These are phyloP conservation scores for Gentiana straminea DNA, from an alignment of 257 asterid genomes.

Conservation along the genomic window DNA sequence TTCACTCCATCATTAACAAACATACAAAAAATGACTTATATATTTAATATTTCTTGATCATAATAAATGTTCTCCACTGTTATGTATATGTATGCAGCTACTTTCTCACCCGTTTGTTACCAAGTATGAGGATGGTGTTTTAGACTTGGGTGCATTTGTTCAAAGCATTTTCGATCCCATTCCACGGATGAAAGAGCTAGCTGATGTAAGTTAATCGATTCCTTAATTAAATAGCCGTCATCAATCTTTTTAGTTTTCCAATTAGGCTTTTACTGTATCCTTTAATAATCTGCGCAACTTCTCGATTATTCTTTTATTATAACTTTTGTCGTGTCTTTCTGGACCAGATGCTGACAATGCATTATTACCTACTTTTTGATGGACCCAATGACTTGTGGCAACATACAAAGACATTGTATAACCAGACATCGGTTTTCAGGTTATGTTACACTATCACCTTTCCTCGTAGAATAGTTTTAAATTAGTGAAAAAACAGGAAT, in stretches of 20 bases:
- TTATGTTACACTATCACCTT: constrained; percentile 11
- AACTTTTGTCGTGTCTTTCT: constrained; percentile 4
- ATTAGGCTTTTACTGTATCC: constrained; percentile 1
- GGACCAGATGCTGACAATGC: constrained; percentile 84
- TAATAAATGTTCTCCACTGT: constrained; percentile 2
- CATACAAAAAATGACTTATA: too few species aligned
- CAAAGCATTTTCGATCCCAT: constrained; percentile 74
- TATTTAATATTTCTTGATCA: background rate
- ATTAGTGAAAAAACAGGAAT: too few species aligned
- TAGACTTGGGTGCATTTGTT: constrained; percentile 78
- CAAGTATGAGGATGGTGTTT: constrained; percentile 45
- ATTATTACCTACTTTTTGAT: constrained; percentile 83
- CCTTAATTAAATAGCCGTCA: background rate
- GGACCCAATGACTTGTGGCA: constrained; percentile 93
- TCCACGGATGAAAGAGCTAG: constrained; percentile 86
- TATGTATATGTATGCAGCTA: constrained; percentile 37
- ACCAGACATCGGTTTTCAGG: constrained; percentile 65
- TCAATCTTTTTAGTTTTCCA: too few species aligned
- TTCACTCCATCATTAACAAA: too few species aligned
- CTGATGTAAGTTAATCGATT: constrained; percentile 65
- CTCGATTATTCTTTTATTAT: background rate
- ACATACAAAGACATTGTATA: constrained; percentile 61
- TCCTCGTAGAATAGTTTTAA: background rate
- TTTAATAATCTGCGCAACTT: background rate
- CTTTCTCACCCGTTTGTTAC: constrained; percentile 77